Conservation (phyloP, 148 eudicot genomes). For the Camellia granthamiana region DNA sequence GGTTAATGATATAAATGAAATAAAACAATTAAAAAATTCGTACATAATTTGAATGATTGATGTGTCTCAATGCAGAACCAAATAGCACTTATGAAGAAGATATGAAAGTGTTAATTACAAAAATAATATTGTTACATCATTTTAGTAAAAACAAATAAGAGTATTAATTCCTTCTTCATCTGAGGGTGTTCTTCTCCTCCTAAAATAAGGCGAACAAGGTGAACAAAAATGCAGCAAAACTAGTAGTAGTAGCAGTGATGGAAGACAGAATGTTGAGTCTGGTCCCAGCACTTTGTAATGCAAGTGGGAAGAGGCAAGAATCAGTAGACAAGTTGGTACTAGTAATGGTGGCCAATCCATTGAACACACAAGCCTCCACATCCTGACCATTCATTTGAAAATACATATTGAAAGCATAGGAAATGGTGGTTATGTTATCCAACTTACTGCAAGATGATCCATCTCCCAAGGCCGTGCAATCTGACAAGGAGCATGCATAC, state of each 20-base stretch:
- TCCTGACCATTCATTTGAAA: conserved; percentile 75
- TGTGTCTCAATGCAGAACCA: no score
- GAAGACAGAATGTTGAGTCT: not conserved
- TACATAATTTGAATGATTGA: no score
- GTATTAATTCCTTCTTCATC: no score
- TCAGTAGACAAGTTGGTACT: conserved; percentile 28
- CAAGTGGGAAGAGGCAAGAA: conserved; percentile 51
- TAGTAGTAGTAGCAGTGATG: no score
- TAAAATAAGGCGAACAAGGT: conserved; percentile 27
- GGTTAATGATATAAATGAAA: no score
- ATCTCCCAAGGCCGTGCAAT: conserved; percentile 71
- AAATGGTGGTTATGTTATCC: conserved; percentile 58
- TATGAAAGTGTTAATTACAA: no score
- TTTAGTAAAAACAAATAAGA: no score
- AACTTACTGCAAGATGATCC: conserved; percentile 68
- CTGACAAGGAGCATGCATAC: conserved; percentile 68
- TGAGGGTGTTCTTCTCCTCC: not conserved
- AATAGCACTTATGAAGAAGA: no score
- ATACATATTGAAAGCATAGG: conserved; percentile 84
- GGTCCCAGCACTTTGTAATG: conserved; percentile 34
- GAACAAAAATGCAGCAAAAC: conserved; percentile 15
- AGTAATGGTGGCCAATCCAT: conserved; percentile 49
- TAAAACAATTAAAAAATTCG: no score
- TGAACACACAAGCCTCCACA: conserved; percentile 53
- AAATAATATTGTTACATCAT: no score